Evolutionary conservation across 345 rosid species (phyloP).

Genomic region (Corchorus capsularis): DNA sequence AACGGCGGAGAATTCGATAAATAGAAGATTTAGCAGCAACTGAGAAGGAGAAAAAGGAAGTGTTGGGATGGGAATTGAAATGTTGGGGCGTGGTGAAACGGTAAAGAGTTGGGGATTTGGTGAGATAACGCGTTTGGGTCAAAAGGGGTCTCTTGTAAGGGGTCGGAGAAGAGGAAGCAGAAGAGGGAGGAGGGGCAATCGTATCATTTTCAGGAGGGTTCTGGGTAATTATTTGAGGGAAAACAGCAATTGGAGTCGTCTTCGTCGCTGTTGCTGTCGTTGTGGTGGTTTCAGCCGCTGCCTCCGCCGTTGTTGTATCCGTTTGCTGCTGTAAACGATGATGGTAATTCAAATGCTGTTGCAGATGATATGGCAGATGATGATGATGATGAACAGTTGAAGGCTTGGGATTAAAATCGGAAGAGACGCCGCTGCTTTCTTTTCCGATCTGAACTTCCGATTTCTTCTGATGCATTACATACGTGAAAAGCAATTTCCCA

Average conservation of each 20-base stretch:
- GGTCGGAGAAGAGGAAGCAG: constrained; percentile 45
- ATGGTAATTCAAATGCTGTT: constrained; percentile 5
- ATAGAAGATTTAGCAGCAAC: constrained; percentile 54
- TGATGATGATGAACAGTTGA: constrained; percentile 32
- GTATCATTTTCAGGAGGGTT: constrained; percentile 48
- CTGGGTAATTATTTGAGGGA: constrained; percentile 40
- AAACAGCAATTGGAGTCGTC: neutral
- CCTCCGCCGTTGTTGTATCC: constrained; percentile 7
- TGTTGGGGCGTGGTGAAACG: constrained; percentile 39
- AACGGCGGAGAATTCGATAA: constrained; percentile 50
- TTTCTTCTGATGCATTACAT: constrained; percentile 99
- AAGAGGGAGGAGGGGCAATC: constrained; percentile 41
- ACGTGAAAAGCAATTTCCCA: neutral
- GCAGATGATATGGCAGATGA: constrained; percentile 6
- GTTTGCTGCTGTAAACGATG: constrained; percentile 23
- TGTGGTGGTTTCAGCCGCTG: neutral
- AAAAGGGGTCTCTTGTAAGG: constrained; percentile 70
- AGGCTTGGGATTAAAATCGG: constrained; percentile 85
- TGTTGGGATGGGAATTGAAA: constrained; percentile 21
- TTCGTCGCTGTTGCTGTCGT: neutral
- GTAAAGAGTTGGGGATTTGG: constrained; percentile 58
- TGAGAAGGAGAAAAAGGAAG: constrained; percentile 39
- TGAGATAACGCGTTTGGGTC: constrained; percentile 50
- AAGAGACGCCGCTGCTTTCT: constrained; percentile 99
- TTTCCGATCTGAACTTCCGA: constrained; percentile 99